Conservation (phyloP, 2,329 filamentous ascomycete genomes). For the Metarhizium anisopliae region DNA sequence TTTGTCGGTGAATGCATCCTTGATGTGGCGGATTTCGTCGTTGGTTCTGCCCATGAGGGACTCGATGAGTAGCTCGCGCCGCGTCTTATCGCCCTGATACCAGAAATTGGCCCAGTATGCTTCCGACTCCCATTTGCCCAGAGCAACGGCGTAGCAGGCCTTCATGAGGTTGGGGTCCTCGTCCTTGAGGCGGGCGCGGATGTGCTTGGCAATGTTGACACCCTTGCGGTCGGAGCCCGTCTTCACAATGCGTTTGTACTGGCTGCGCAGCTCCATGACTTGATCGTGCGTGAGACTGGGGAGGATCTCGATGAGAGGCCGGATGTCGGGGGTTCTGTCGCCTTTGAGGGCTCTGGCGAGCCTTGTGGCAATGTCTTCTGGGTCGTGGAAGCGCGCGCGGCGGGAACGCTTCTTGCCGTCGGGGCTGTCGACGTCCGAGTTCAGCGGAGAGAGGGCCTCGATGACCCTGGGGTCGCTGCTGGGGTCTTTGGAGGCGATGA, state of each 20-base stretch:
- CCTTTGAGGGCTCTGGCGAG: constrained; percentile 68
- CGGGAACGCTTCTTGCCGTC: constrained; percentile 40
- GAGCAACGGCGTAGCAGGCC: constrained; percentile 78
- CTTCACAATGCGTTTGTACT: constrained; percentile 88
- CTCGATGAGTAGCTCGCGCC: constrained; percentile 87
- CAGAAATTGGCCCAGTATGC: constrained; percentile 98
- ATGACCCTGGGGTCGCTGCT: constrained; percentile 40
- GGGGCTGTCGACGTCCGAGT: constrained; percentile 33
- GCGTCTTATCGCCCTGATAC: constrained; percentile 81
- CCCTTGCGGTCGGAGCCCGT: constrained; percentile 63
- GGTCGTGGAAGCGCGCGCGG: constrained; percentile 74
- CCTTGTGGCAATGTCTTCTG: constrained; percentile 65
- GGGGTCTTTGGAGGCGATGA: constrained; percentile 37
- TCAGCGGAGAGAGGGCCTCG: constrained; percentile 43
- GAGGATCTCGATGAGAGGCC: constrained; percentile 71
- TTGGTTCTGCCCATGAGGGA: constrained; percentile 84
- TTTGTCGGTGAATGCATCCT: constrained; percentile 81
- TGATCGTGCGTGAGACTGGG: constrained; percentile 81
- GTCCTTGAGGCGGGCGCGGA: constrained; percentile 67
- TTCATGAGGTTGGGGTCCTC: constrained; percentile 74
- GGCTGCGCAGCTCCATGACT: constrained; percentile 71
- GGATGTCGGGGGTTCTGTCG: constrained; percentile 56
- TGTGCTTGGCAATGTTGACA: constrained; percentile 79
- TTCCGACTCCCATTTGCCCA: constrained; percentile 87
- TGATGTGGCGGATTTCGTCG: constrained; percentile 78